phyloP scores from a whole-genome alignment of 2,329 filamentous ascomycete species.

The Thermomyces lanuginosus region DNA sequence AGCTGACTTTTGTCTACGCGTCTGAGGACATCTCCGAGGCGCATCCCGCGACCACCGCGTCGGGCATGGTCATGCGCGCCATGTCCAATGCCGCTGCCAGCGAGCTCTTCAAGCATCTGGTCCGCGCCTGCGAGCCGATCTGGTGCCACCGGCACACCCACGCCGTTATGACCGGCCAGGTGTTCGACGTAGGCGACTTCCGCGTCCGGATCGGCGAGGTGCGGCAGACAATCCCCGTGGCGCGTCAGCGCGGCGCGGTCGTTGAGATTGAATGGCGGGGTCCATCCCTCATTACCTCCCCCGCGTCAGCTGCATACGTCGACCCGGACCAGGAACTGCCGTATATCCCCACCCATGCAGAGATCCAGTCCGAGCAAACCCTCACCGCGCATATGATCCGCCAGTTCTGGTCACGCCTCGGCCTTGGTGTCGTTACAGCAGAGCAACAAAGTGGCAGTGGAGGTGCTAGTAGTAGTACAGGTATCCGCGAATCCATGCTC shows the following conservation, averaged over 20 bases:
- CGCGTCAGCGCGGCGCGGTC: slow-evolving; percentile 24
- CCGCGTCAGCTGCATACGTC: slow-evolving; percentile 9
- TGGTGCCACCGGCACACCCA: slow-evolving; percentile 28
- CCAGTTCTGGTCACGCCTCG: slow-evolving; percentile 26
- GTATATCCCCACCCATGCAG: slow-evolving; percentile 18
- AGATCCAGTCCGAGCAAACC: slow-evolving; percentile 23
- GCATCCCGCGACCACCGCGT: slow-evolving; percentile 1
- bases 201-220: slow-evolving; percentile 28
- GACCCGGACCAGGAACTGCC: slow-evolving; percentile 15
- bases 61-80: slow-evolving; percentile 23
- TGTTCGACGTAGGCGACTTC: slow-evolving; percentile 29
- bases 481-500: slow-evolving; percentile 25
- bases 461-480: too few species aligned
- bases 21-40: slow-evolving; percentile 13
- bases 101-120: slow-evolving; percentile 25
- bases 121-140: slow-evolving; percentile 25
- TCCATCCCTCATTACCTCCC: slow-evolving; percentile 17
- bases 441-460: slow-evolving; percentile 6
- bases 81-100: slow-evolving; percentile 19
- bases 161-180: slow-evolving; percentile 19
- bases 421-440: slow-evolving; percentile 8
- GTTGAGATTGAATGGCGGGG: slow-evolving; percentile 30
- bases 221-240: slow-evolving; percentile 23
- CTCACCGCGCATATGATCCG: slow-evolving; percentile 21
- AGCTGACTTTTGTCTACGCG: slow-evolving; percentile 26